Percentiles rank a stretch among this genome's conserved stretches.
Conservation (phyloP, 768 basidiomycete species). For the Clitopilus passeckerianus region DNA sequence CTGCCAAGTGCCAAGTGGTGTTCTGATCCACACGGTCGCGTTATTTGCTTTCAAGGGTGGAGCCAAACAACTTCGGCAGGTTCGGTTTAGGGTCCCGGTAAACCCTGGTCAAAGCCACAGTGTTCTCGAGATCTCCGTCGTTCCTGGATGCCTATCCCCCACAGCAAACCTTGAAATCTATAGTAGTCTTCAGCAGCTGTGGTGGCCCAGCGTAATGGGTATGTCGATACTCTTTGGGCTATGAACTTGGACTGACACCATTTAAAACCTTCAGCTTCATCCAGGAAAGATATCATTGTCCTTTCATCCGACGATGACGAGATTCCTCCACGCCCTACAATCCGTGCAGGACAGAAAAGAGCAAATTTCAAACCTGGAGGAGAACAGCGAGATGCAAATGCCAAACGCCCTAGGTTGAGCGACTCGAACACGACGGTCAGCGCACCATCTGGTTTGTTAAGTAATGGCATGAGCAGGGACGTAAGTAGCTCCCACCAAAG, state of each 20-base stretch:
- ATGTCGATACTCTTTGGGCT: no score
- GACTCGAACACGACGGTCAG: not conserved
- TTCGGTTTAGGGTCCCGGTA: not conserved
- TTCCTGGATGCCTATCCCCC: not conserved
- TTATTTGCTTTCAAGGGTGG: no score
- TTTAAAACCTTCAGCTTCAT: no score
- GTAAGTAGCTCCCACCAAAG: not conserved
- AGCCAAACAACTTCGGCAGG: no score
- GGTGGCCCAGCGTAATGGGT: no score
- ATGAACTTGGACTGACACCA: no score
- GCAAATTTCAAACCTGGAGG: not conserved
- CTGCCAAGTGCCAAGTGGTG: no score
- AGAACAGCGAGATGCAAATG: not conserved
- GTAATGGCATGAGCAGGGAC: not conserved
- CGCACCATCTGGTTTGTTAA: not conserved
- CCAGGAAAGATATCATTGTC: conserved; percentile 2
- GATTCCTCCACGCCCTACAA: not conserved
- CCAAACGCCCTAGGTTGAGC: not conserved
- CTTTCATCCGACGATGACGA: conserved; percentile 5
- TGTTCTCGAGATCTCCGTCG: not conserved
- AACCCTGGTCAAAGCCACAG: not conserved
- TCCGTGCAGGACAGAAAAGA: not conserved
- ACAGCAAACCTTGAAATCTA: not conserved
- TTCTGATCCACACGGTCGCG: no score
- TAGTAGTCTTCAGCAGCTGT: not conserved